phyloP scores from a whole-genome alignment of 2,329 filamentous ascomycete genomes.

The Colletotrichum costaricense region DNA sequence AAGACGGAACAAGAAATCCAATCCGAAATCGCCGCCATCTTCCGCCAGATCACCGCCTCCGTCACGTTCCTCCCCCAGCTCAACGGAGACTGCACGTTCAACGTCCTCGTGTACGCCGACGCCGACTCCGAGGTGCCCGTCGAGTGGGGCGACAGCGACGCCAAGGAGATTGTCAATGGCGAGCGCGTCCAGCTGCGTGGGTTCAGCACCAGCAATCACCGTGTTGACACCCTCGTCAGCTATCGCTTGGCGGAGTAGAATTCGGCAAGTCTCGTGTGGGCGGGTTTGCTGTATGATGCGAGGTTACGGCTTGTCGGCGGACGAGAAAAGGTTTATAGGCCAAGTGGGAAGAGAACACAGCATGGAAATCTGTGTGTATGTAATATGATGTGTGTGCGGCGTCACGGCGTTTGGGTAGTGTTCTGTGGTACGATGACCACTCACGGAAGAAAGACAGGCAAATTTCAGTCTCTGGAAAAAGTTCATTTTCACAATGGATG shows the following conservation, averaged over 20 bases:
- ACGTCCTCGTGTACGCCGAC: slow-evolving; percentile 97
- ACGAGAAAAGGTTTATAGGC: too few species aligned
- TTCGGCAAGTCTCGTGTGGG: background rate
- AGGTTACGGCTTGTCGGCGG: too few species aligned
- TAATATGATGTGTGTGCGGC: background rate
- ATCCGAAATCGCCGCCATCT: slow-evolving; percentile 94
- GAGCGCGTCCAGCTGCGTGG: slow-evolving; percentile 96
- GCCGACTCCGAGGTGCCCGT: slow-evolving; percentile 96
- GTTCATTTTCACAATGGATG: background rate
- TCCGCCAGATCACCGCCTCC: slow-evolving; percentile 96
- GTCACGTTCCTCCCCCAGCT: slow-evolving; percentile 97
- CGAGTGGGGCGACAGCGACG: slow-evolving; percentile 98
- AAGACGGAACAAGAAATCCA: slow-evolving; percentile 97
- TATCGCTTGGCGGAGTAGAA: slow-evolving; percentile 69
- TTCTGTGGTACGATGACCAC: background rate
- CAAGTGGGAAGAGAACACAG: background rate
- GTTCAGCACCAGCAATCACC: slow-evolving; percentile 94
- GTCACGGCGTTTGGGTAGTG: background rate
- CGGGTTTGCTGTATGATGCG: too few species aligned
- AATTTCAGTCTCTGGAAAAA: background rate
- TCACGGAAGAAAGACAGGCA: background rate
- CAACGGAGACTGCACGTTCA: slow-evolving; percentile 96
- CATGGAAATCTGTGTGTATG: background rate
- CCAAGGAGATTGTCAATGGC: slow-evolving; percentile 93
- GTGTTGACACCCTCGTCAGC: slow-evolving; percentile 94